Conservation (phyloP, 202 grass and related monocot genomes). For the Zizania palustris region DNA sequence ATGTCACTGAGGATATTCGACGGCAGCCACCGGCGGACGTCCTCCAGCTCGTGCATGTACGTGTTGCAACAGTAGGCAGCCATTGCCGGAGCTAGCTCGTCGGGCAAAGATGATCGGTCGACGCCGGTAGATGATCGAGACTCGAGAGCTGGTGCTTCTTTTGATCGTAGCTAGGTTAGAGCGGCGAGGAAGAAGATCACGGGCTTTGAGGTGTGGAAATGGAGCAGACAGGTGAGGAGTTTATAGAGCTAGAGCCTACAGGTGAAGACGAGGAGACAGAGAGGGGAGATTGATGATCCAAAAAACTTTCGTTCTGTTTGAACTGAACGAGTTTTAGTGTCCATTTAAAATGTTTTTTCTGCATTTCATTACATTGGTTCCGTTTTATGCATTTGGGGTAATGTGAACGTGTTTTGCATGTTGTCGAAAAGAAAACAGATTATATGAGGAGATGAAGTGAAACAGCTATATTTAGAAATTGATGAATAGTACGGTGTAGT, state of each 20-base stretch:
- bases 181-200: background rate
- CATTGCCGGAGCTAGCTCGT: background rate
- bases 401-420: background rate
- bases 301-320: too few relatives aligned
- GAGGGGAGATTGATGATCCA: too few relatives aligned
- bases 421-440: too few relatives aligned
- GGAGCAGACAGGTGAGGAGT: background rate
- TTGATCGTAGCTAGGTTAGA: background rate
- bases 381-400: background rate
- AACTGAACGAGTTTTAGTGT: too few relatives aligned
- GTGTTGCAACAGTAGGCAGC: background rate
- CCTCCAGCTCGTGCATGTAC: too few relatives aligned
- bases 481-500: too few relatives aligned
- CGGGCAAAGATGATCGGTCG: background rate
- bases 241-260: background rate
- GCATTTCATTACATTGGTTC: too few relatives aligned
- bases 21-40: background rate
- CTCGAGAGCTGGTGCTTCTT: background rate
- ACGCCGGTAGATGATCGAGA: background rate
- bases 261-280: background rate
- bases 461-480: too few relatives aligned
- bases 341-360: too few relatives aligned
- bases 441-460: too few relatives aligned
- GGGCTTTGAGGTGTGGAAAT: slow-evolving; percentile 2
- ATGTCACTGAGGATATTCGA: background rate